Evolutionary conservation across 805 yeast species (phyloP).

Genomic region (Candida nanaspora): DNA sequence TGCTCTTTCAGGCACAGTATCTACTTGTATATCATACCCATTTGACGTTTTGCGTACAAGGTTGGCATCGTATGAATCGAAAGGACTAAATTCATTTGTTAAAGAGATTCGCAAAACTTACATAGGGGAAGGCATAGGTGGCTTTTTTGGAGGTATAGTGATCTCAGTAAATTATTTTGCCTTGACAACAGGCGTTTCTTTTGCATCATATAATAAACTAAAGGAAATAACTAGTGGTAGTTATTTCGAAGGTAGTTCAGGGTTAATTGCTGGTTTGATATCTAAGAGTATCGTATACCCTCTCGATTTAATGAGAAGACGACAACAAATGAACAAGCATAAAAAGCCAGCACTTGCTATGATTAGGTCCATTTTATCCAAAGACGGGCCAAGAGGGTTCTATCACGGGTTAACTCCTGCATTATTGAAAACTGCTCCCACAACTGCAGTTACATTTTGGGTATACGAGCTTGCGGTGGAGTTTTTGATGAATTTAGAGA

Average conservation of each 20-base stretch:
- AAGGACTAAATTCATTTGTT: constrained; percentile 25
- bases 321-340: constrained; percentile 53
- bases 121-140: constrained; percentile 29
- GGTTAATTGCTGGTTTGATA: constrained; percentile 67
- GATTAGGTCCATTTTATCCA: constrained; percentile 31
- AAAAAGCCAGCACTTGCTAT: constrained; percentile 17
- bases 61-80: constrained; percentile 55
- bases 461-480: constrained; percentile 24
- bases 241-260: constrained; percentile 48
- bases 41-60: constrained; percentile 85
- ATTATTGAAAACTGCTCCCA: constrained; percentile 73
- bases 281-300: constrained; percentile 80
- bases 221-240: constrained; percentile 31
- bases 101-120: constrained; percentile 29
- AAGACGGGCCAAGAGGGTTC: constrained; percentile 61
- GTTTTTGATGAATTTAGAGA: constrained; percentile 9
- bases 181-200: constrained; percentile 67
- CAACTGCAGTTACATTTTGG: constrained; percentile 35
- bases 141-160: constrained; percentile 42
- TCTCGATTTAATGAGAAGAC: constrained; percentile 71
- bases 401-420: constrained; percentile 73
- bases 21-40: constrained; percentile 78
- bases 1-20: constrained; percentile 64
- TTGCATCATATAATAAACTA: constrained; percentile 55
- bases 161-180: constrained; percentile 58